A percentile compares a stretch with the other conserved stretches of the same genome.
Evolutionary conservation across 139 green algal species (phyloP).

Genomic region (Haematococcus lacustris): DNA sequence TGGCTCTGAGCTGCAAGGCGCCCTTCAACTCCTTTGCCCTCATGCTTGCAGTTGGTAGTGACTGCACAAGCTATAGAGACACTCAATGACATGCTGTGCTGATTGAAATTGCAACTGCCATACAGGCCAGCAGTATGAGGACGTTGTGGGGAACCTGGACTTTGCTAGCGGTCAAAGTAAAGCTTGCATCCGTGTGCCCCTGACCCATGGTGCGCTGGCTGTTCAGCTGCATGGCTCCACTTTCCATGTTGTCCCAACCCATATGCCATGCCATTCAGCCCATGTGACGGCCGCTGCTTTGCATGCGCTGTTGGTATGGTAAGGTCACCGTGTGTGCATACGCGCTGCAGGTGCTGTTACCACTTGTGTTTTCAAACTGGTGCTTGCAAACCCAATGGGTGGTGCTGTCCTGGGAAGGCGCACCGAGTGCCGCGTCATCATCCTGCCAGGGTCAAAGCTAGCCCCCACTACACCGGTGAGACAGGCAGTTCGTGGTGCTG

Average conservation of each 20-base stretch:
- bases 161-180: too few relatives aligned
- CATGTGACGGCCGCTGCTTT: not conserved
- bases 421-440: slow-evolving; percentile 12
- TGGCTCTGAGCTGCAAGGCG: too few relatives aligned
- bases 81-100: too few relatives aligned
- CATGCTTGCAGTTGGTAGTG: too few relatives aligned
- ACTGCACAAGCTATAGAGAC: too few relatives aligned
- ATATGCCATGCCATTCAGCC: not conserved
- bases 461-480: too few relatives aligned
- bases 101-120: too few relatives aligned
- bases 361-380: slow-evolving; percentile 10
- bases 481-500: too few relatives aligned
- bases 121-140: too few relatives aligned
- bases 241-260: not conserved
- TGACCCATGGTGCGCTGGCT: not conserved
- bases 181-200: too few relatives aligned
- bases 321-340: not conserved
- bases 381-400: slow-evolving; percentile 10
- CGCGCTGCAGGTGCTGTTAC: not conserved
- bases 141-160: too few relatives aligned
- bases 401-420: slow-evolving; percentile 18
- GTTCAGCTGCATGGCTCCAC: not conserved
- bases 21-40: too few relatives aligned
- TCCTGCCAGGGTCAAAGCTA: slow-evolving; percentile 2
- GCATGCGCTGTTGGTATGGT: not conserved